phyloP scores from a whole-genome alignment of 345 rosid genomes.

The Lumnitzera racemosa region DNA sequence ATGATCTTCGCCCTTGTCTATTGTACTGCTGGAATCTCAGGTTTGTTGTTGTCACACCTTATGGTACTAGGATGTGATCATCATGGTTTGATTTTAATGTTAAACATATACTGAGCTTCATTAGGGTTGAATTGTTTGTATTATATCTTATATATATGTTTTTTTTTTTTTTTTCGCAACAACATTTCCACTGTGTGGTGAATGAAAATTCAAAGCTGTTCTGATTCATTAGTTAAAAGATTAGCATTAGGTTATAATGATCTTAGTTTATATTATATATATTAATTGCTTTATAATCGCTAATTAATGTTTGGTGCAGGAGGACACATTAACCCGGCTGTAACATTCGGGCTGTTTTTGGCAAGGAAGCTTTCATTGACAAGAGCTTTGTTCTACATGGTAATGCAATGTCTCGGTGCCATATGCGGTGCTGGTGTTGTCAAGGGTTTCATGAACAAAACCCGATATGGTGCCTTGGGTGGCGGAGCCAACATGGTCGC shows the following conservation, averaged over 20 bases:
- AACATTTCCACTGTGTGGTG: too few species aligned
- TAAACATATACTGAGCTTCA: background rate
- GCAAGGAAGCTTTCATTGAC: conserved; percentile 26
- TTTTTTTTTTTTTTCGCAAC: too few species aligned
- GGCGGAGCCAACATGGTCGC: conserved; percentile 22
- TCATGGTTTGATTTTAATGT: background rate
- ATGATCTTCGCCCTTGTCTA: conserved; percentile 27
- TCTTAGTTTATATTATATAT: too few species aligned
- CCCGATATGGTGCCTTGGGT: background rate
- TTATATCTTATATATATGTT: too few species aligned
- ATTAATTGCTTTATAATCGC: too few species aligned
- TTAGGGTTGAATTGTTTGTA: too few species aligned
- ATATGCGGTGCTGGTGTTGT: conserved; percentile 25
- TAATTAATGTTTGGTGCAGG: conserved; percentile 6
- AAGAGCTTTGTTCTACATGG: conserved; percentile 23
- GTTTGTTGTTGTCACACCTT: background rate
- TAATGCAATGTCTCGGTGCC: conserved; percentile 22
- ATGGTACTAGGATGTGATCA: too few species aligned
- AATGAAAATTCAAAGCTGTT: too few species aligned
- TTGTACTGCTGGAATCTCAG: conserved; percentile 28
- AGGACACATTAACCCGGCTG: conserved; percentile 26
- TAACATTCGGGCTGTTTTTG: conserved; percentile 22
- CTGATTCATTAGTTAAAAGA: too few species aligned
- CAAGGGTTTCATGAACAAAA: conserved; percentile 14
- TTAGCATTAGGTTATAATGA: too few species aligned